Base-by-base conservation (phyloP, 2,329 filamentous ascomycete species). In the Cadophora luteo-olivacea region DNA sequence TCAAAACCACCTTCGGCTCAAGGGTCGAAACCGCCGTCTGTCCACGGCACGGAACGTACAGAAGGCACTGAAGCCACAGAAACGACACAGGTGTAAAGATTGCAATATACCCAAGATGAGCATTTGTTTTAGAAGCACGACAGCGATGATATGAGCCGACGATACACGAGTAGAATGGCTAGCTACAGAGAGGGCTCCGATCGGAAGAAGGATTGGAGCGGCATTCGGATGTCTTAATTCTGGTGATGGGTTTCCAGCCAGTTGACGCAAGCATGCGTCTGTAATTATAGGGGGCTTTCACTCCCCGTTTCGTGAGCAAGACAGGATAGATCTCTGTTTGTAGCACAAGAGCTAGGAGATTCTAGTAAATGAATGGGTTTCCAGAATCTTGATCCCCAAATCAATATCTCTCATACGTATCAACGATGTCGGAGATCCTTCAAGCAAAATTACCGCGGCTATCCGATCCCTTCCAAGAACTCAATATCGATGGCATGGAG, bases 1-100 rank as follows among this genome's bases (percentile, higher is more conserved):
- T 65, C 62, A 6, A 65, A 65, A 49, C 62, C 62, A 41, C 62
- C 62, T 41, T 65, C 62, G 5, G 51, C 29, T 29, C 62, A 65
- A 3, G 52, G 41, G 8, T 32, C 33, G 33, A 64, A 64, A 52
- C 48, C 48, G 19, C 9, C 48, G 12, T 64, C 61, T 32, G 33
- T 41, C 7, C 48, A 52, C 22, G 49, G 48, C 1, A 38, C 49
- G 9, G 61, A 64, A 38, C 29, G 48, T 12, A 52, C 61, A 25
- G 49, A 55, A 25, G 61, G 41, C 7, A 62, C 60, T 11, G 60
- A 64, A 24, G 32, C 61, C 3, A 62, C 60, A 11, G 60, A 64
- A 51, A 38, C 61, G 25, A 52, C 32, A 36, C 48, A 64, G n/a
- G 61, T 64, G 45, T 64, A 64, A 32, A 54, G 3, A 41, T 41